These are phyloP conservation scores for Gomphus bonarii DNA, from an alignment of 1,284 basidiomycete species.

Conservation along the genomic window DNA sequence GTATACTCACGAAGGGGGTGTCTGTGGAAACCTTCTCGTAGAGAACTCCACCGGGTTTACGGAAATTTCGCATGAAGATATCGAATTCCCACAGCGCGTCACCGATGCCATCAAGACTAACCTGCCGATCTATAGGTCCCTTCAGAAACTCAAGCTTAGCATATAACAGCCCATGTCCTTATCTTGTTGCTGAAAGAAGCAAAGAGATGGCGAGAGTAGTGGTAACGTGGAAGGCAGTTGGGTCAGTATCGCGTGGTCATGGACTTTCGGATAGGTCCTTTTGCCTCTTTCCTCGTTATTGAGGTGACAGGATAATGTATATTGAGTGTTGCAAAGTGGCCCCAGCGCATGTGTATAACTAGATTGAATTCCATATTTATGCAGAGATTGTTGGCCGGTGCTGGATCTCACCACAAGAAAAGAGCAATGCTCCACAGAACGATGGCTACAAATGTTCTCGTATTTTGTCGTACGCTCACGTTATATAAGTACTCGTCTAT, in stretches of 20 bases:
- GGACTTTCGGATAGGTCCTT: not conserved
- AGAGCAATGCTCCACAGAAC: too few species aligned
- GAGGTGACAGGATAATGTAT: too few species aligned
- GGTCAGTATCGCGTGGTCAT: not conserved
- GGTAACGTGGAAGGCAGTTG: not conserved
- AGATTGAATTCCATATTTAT: too few species aligned
- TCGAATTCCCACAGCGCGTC: not conserved
- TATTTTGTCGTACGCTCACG: too few species aligned
- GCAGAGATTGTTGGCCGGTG: too few species aligned
- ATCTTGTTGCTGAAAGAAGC: not conserved
- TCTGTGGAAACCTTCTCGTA: not conserved
- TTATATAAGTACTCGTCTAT: too few species aligned
- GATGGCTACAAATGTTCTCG: too few species aligned
- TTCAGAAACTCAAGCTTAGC: not conserved
- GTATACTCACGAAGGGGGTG: not conserved
- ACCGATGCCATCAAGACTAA: not conserved
- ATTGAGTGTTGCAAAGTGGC: too few species aligned
- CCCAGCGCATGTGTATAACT: too few species aligned
- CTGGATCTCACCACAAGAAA: too few species aligned
- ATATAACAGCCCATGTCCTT: not conserved
- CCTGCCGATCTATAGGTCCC: not conserved
- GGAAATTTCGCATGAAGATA: not conserved
- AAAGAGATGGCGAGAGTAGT: not conserved
- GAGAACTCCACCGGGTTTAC: slow-evolving; percentile 4
- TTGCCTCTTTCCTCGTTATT: too few species aligned